A percentile compares a stretch with the other conserved stretches of the same genome.
Conservation (phyloP, 192 early-diverging fungal species). For the Pilaira anomala region DNA sequence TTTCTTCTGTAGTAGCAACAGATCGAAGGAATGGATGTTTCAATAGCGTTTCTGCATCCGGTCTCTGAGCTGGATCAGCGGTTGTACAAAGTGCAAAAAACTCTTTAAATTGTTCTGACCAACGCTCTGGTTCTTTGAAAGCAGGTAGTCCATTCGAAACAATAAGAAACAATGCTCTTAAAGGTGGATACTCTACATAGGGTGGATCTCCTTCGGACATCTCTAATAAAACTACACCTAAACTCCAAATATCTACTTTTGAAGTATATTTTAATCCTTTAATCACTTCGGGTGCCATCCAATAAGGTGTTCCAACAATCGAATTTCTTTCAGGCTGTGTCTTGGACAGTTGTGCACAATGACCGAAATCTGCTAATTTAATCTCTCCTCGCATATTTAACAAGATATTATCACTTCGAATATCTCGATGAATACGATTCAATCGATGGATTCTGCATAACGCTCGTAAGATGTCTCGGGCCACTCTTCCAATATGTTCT, state of each 20-base stretch:
- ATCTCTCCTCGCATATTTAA: constrained; percentile 78
- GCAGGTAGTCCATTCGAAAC: constrained; percentile 86
- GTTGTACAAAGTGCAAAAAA: constrained; percentile 73
- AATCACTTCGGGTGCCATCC: constrained; percentile 98
- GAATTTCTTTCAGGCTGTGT: constrained; percentile 78
- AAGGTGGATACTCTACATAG: constrained; percentile 83
- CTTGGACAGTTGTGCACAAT: constrained; percentile 86
- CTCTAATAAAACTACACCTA: constrained; percentile 92
- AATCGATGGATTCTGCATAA: constrained; percentile 74
- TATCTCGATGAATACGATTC: constrained; percentile 89
- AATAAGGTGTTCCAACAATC: constrained; percentile 91
- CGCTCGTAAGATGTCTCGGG: constrained; percentile 77
- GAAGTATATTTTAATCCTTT: constrained; percentile 86
- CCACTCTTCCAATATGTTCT: constrained; percentile 87
- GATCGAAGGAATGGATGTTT: constrained; percentile 59
- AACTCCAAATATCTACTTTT: constrained; percentile 93
- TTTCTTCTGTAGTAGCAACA: constrained; percentile 56
- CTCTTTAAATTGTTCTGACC: constrained; percentile 71
- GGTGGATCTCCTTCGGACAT: constrained; percentile 97
- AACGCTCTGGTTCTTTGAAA: constrained; percentile 73
- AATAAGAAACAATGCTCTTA: constrained; percentile 79
- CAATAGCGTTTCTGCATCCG: constrained; percentile 69
- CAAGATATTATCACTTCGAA: constrained; percentile 91
- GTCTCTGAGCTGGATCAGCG: constrained; percentile 69
- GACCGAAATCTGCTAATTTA: constrained; percentile 94